Percentiles rank a stretch among this genome's conserved stretches.
phyloP scores from a whole-genome alignment of 2,329 filamentous ascomycete species.

The Phaeosphaeriaceae sp. region DNA sequence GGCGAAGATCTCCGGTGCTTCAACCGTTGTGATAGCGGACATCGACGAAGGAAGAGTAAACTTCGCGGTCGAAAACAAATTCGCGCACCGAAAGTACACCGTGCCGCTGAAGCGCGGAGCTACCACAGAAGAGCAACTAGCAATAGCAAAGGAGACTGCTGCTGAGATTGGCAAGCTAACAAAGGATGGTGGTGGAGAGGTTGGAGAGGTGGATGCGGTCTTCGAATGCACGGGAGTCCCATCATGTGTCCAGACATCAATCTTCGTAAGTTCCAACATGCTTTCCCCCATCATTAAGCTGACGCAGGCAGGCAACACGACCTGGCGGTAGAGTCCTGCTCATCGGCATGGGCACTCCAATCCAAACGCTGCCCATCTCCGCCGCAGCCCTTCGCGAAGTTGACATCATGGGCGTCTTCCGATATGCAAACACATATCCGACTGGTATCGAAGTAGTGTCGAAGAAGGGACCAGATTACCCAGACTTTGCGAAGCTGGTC shows the following conservation, averaged over 20 bases:
- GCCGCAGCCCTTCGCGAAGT: constrained; percentile 77
- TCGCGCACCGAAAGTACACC: constrained; percentile 55
- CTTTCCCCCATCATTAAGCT: not conserved
- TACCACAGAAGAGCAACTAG: constrained; percentile 61
- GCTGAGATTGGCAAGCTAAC: constrained; percentile 50
- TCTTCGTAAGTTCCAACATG: constrained; percentile 61
- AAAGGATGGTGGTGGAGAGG: constrained; percentile 35
- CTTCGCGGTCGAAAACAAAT: constrained; percentile 61
- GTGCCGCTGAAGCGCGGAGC: constrained; percentile 56
- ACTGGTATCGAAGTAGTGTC: constrained; percentile 70
- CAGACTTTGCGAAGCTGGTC: constrained; percentile 73
- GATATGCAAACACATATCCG: constrained; percentile 78
- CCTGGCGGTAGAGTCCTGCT: constrained; percentile 77
- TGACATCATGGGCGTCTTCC: constrained; percentile 79
- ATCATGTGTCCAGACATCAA: constrained; percentile 74
- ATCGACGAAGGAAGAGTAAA: constrained; percentile 64
- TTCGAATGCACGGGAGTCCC: constrained; percentile 83
- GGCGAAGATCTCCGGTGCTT: constrained; percentile 60
- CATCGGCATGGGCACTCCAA: constrained; percentile 80
- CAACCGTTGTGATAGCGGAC: constrained; percentile 65
- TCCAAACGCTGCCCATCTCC: constrained; percentile 76
- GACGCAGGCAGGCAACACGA: constrained; percentile 58
- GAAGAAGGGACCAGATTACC: constrained; percentile 58
- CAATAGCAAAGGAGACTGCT: constrained; percentile 59
- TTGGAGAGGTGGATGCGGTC: constrained; percentile 69